Evolutionary conservation across 75 land plant genomes (phyloP).

Genomic region (Cunninghamia lanceolata): DNA sequence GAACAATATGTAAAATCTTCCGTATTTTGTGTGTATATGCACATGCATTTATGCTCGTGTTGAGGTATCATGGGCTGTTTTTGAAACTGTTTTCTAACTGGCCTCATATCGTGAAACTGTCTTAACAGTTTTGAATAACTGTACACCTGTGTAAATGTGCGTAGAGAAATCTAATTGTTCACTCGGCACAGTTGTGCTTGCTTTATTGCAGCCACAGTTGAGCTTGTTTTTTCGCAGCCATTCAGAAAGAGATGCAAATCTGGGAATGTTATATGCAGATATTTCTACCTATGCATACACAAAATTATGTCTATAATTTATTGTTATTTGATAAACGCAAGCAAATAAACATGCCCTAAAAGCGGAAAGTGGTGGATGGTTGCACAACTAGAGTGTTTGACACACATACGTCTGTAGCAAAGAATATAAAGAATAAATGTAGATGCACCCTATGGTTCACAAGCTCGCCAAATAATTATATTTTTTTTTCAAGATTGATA

Average conservation of each 20-base stretch:
- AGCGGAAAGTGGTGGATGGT: neutral
- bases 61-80: neutral
- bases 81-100: neutral
- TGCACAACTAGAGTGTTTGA: neutral
- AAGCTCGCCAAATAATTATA: too few relatives aligned
- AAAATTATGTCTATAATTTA: neutral
- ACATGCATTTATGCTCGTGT: neutral
- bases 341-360: neutral
- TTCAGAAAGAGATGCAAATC: neutral
- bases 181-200: neutral
- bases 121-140: neutral
- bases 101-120: neutral
- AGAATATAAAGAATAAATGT: neutral
- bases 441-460: too few relatives aligned
- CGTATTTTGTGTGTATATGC: neutral
- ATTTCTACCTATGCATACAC: neutral
- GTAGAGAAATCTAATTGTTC: neutral
- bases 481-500: too few relatives aligned
- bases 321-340: neutral
- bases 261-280: neutral
- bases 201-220: neutral
- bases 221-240: neutral
- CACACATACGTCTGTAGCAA: neutral
- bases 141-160: neutral
- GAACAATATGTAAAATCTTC: neutral